phyloP scores from a whole-genome alignment of 768 basidiomycete genomes.

The Daedaleopsis sinensis region DNA sequence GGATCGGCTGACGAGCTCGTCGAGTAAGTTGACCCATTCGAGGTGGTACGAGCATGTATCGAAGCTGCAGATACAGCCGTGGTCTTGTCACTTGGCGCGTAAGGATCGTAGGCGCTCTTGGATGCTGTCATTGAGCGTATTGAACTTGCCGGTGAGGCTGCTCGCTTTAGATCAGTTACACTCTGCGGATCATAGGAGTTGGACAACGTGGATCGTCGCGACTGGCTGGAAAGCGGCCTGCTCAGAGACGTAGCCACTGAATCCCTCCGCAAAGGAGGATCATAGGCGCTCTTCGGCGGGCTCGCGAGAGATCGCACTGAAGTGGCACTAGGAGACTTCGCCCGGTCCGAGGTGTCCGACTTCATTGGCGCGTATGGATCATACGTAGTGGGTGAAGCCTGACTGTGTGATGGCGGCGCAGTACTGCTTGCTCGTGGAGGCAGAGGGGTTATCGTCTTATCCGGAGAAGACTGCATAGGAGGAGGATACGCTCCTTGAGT shows the following conservation, averaged over 20 bases:
- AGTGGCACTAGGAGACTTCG: conserved; percentile 21
- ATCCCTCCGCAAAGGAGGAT: conserved; percentile 3
- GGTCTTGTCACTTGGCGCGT: conserved; percentile 5
- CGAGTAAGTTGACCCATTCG: conserved; percentile 48
- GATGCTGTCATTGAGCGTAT: conserved; percentile 11
- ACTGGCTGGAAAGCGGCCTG: conserved; percentile 15
- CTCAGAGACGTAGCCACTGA: background rate
- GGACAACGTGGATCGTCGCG: conserved; percentile 12
- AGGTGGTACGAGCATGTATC: conserved; percentile 32
- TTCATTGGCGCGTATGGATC: conserved; percentile 10
- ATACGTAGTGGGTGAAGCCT: background rate
- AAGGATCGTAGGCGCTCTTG: conserved; percentile 15
- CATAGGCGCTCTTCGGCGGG: conserved; percentile 3
- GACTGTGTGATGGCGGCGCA: background rate
- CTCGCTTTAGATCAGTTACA: conserved; percentile 2
- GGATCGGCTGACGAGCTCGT: conserved; percentile 32
- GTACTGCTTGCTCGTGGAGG: background rate
- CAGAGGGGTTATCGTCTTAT: conserved; percentile 15
- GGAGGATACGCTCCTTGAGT: conserved; percentile 5
- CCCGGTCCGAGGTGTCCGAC: conserved; percentile 7
- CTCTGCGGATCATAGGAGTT: conserved; percentile 16
- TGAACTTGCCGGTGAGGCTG: conserved; percentile 15
- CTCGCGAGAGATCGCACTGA: conserved; percentile 17
- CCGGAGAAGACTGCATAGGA: conserved; percentile 19
- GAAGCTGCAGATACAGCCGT: background rate